phyloP scores from a whole-genome alignment of 805 yeast genomes.

The Metschnikowia gelsemii region DNA sequence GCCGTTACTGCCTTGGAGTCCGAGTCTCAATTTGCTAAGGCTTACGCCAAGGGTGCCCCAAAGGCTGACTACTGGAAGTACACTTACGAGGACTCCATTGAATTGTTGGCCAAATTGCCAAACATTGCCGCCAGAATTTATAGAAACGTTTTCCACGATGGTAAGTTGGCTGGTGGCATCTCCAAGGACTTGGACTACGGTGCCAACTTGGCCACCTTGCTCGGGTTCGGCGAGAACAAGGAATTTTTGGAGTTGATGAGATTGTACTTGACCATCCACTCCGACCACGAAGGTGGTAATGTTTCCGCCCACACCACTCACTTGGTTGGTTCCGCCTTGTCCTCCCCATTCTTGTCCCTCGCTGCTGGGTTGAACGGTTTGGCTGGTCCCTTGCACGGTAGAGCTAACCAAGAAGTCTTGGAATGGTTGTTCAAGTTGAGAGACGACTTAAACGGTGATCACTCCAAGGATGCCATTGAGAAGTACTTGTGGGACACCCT shows the following conservation, averaged over 20 bases:
- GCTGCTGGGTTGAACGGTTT: constrained; percentile 80
- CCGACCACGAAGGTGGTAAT: constrained; percentile 84
- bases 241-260: constrained; percentile 72
- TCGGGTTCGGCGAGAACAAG: constrained; percentile 56
- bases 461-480: constrained; percentile 54
- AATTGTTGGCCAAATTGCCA: constrained; percentile 72
- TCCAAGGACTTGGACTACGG: constrained; percentile 65
- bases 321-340: constrained; percentile 76
- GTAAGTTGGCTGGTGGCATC: constrained; percentile 52
- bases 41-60: constrained; percentile 67
- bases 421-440: constrained; percentile 68
- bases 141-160: constrained; percentile 58
- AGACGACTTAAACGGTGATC: constrained; percentile 61
- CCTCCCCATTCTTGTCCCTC: constrained; percentile 72
- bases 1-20: constrained; percentile 73
- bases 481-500: constrained; percentile 69
- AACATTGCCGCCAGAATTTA: constrained; percentile 72
- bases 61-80: constrained; percentile 75
- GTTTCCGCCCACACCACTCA: constrained; percentile 82
- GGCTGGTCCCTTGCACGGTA: constrained; percentile 85
- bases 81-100: constrained; percentile 68
- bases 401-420: constrained; percentile 84
- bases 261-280: constrained; percentile 71
- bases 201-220: constrained; percentile 62
- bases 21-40: constrained; percentile 68